Base-by-base conservation (phyloP, 2,329 filamentous ascomycete species). In the Dothidotthia symphoricarpi region DNA sequence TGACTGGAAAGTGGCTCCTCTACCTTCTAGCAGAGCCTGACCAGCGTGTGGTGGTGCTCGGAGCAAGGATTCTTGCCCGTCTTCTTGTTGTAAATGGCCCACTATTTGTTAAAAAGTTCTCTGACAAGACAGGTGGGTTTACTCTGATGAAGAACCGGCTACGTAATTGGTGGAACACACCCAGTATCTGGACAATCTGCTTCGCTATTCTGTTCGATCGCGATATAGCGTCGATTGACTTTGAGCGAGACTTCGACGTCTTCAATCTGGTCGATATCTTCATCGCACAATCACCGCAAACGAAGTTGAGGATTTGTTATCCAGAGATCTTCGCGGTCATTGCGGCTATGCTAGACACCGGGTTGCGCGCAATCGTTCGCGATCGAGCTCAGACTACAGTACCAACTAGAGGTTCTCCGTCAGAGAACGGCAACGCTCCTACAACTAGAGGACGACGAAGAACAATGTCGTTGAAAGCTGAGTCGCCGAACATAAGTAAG, bases 1-100 rank as follows among this genome's bases (percentile, higher is more conserved):
- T 98, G 7, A 96, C 91, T 15, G 95, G 95, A 54, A 95, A 95
- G 84, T 96, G 90, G 90, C 77, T 95, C 11, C 72, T 98, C 11
- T 95, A 96, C 65, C 78, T 98, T 11, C 76, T 97, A 34, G 88
- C 88, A 6, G 90, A 96, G 61, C 81, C 87, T 45, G 86, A 97
- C 42, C 77, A 86, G 5, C 85, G 89, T 50, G 83, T 95, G 15
- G 85, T 96, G 9, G 75, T 89, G 11, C 78, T 89, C 34, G 88
- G 87, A 11, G 79, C 82, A 51, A 90, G 86, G 57, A 91, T 98
- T 35, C 72, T 98, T 16, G 84, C 88, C 16, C 82, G 89, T 25
- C 76, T 96, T 3, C 74, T 98, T 5, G 81, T 91, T n/a, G 76
- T 83, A 1, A 88, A 95, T 57, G 91, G 91, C 3, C 72, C 82